phyloP scores from a whole-genome alignment of 192 early-diverging fungal species.

The Gryganskiella cystojenkinii region DNA sequence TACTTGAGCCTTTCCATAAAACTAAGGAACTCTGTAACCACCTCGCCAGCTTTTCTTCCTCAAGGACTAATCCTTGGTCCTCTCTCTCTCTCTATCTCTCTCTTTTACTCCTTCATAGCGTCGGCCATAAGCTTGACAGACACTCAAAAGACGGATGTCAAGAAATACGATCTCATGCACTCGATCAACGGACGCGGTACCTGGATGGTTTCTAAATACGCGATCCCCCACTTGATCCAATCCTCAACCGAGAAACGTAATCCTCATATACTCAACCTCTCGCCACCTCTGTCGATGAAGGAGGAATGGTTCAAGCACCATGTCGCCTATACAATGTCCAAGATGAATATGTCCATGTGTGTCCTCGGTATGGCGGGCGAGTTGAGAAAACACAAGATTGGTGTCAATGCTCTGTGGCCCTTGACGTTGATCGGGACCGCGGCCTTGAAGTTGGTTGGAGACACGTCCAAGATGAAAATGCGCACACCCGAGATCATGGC shows the following conservation, averaged over 20 bases:
- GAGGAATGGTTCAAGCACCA: conserved; percentile 76
- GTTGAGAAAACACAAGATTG: conserved; percentile 70
- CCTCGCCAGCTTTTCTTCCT: neutral
- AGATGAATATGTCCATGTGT: conserved; percentile 81
- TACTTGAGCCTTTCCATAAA: neutral
- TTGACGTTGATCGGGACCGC: conserved; percentile 80
- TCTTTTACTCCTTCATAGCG: conserved; percentile 37
- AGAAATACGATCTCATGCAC: conserved; percentile 83
- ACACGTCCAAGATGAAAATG: conserved; percentile 30
- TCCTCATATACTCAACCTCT: conserved; percentile 80
- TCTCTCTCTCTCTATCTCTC: neutral
- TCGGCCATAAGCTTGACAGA: conserved; percentile 78
- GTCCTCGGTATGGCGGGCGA: conserved; percentile 80
- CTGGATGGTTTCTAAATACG: conserved; percentile 80
- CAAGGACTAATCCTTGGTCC: no score
- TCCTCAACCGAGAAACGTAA: conserved; percentile 58
- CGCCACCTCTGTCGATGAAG: conserved; percentile 76
- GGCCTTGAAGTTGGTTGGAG: conserved; percentile 64
- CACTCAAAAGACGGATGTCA: conserved; percentile 63
- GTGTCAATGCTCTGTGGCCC: conserved; percentile 78
- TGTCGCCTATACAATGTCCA: conserved; percentile 76
- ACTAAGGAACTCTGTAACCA: neutral
- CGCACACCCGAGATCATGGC: conserved; percentile 74
- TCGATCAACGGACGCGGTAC: conserved; percentile 83
- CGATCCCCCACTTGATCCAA: conserved; percentile 73